A percentile compares a stretch with the other conserved stretches of the same genome.
Evolutionary conservation across 2,329 filamentous ascomycete species (phyloP).

Genomic region (Pseudogymnoascus sp.): DNA sequence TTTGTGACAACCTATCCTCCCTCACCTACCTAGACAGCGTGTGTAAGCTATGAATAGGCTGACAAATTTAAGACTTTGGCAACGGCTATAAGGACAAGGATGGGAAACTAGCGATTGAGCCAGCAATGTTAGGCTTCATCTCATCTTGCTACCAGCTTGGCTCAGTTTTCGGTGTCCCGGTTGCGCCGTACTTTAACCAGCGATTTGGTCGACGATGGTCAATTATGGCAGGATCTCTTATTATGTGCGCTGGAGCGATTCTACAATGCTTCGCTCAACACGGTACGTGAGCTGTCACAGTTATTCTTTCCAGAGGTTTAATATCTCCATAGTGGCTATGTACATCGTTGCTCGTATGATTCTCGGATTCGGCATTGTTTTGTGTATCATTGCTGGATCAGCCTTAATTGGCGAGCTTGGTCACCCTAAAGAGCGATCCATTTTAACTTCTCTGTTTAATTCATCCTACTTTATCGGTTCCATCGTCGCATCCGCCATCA

Average conservation of each 20-base stretch:
- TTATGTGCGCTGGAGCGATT: slow-evolving; percentile 47
- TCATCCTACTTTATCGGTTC: slow-evolving; percentile 42
- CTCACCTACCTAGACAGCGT: neutral
- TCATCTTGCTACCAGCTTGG: slow-evolving; percentile 47
- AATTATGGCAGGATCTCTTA: slow-evolving; percentile 45
- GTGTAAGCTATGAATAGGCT: neutral
- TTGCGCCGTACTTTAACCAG: slow-evolving; percentile 44
- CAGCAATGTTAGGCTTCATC: slow-evolving; percentile 37
- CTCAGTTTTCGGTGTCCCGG: slow-evolving; percentile 43
- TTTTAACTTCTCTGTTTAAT: slow-evolving; percentile 46
- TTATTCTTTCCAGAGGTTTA: slow-evolving; percentile 11
- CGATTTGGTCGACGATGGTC: slow-evolving; percentile 41
- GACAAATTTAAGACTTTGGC: neutral
- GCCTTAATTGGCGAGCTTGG: slow-evolving; percentile 46
- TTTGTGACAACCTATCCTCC: neutral
- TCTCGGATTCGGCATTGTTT: slow-evolving; percentile 44
- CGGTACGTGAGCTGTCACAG: neutral
- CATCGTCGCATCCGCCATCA: slow-evolving; percentile 36
- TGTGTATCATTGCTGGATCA: slow-evolving; percentile 43
- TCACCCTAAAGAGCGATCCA: slow-evolving; percentile 45
- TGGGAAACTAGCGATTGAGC: neutral
- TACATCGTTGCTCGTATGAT: slow-evolving; percentile 44
- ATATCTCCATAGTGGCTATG: slow-evolving; percentile 34
- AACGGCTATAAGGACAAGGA: neutral
- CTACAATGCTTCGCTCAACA: slow-evolving; percentile 42